These are phyloP conservation scores for Termitomyces sp. DNA, from an alignment of 768 basidiomycete species.

Conservation along the genomic window DNA sequence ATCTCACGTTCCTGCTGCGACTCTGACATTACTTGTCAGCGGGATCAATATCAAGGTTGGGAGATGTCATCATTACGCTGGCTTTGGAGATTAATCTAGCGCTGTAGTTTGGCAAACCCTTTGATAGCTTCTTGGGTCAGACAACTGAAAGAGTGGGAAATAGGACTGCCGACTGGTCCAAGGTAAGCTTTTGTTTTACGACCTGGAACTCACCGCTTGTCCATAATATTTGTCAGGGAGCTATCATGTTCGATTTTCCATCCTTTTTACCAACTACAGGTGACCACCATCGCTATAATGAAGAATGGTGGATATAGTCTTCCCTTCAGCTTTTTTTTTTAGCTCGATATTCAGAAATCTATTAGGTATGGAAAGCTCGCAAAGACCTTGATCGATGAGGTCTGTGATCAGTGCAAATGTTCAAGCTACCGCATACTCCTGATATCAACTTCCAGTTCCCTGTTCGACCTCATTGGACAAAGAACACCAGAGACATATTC, in stretches of 20 bases:
- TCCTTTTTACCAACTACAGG: slow-evolving; percentile 27
- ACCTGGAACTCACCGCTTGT: neutral
- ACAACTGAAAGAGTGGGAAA: slow-evolving; percentile 26
- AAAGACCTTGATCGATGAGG: slow-evolving; percentile 28
- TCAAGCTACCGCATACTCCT: neutral
- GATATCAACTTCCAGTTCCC: slow-evolving; percentile 22
- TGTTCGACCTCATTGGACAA: slow-evolving; percentile 32
- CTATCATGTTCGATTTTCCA: slow-evolving; percentile 35
- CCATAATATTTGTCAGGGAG: slow-evolving; percentile 17
- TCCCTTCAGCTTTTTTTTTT: neutral
- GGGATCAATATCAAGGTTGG: slow-evolving; percentile 1
- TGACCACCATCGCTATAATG: slow-evolving; percentile 28
- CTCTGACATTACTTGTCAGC: neutral
- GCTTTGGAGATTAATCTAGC: neutral
- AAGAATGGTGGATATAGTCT: slow-evolving; percentile 21
- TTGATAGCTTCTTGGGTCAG: slow-evolving; percentile 32
- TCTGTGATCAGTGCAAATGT: neutral
- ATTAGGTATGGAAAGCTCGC: slow-evolving; percentile 14
- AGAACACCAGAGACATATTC: slow-evolving; percentile 27
- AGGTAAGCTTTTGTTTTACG: slow-evolving; percentile 16
- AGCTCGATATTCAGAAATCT: neutral
- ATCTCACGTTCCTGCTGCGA: no score
- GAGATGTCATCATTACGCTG: neutral
- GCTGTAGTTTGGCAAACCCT: slow-evolving; percentile 27
- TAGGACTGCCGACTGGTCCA: slow-evolving; percentile 29